Conservation (phyloP, 106 monocot genomes). For the Narthecium ossifragum region DNA sequence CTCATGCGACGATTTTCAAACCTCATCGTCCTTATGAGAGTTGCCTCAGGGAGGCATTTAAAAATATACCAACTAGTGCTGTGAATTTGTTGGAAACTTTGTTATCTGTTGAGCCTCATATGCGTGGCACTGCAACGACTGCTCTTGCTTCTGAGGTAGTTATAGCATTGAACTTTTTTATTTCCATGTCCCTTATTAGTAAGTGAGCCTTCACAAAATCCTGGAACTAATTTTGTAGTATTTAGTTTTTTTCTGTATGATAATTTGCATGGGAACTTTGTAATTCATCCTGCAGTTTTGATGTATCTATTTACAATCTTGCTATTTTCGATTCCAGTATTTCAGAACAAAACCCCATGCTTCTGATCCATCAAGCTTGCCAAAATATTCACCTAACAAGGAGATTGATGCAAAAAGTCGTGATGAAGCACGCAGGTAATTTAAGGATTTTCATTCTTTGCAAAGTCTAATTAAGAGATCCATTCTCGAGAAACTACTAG, state of each 20-base stretch:
- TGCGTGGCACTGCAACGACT: constrained; percentile 47
- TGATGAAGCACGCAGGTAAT: constrained; percentile 58
- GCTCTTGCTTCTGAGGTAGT: constrained; percentile 54
- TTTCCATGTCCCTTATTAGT: too few species aligned
- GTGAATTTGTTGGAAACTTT: constrained; percentile 44
- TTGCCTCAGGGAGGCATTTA: constrained; percentile 39
- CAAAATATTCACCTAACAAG: constrained; percentile 73
- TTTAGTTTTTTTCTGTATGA: too few species aligned
- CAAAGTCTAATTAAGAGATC: too few species aligned
- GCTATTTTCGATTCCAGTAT: constrained; percentile 34
- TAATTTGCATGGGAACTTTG: too few species aligned
- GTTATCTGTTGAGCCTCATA: constrained; percentile 60
- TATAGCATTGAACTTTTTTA: constrained; percentile 2
- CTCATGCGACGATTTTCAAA: constrained; percentile 68
- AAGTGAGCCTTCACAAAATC: too few species aligned
- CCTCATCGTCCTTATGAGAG: constrained; percentile 60
- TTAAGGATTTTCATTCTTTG: constrained; percentile 1
- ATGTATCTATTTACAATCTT: too few species aligned
- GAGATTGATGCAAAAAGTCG: constrained; percentile 86
- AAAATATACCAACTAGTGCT: constrained; percentile 33
- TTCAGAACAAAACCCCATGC: constrained; percentile 63
- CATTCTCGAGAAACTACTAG: too few species aligned
- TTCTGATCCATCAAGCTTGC: constrained; percentile 74
- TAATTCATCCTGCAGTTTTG: too few species aligned
- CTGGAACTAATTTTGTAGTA: too few species aligned